These are phyloP conservation scores for Diaporthe nobilis DNA, from an alignment of 2,329 filamentous ascomycete genomes.

Conservation along the genomic window DNA sequence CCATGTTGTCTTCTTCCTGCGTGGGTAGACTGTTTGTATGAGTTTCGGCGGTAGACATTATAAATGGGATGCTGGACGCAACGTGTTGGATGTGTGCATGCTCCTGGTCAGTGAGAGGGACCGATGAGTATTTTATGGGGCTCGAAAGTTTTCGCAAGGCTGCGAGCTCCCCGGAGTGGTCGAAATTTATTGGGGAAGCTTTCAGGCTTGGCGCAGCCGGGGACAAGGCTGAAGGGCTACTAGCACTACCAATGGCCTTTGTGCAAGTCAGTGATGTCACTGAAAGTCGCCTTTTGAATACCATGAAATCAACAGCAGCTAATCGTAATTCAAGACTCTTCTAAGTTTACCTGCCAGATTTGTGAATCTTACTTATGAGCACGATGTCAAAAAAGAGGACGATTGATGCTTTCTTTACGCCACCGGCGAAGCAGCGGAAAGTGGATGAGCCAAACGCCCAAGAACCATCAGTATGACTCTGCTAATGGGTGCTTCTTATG, in stretches of 20 bases:
- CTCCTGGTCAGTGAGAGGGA: background rate
- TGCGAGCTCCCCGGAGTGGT: conserved; percentile 14
- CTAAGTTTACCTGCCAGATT: background rate
- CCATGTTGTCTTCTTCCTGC: conserved; percentile 56
- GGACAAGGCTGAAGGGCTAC: conserved; percentile 40
- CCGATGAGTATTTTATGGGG: conserved; percentile 16
- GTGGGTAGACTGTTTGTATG: background rate
- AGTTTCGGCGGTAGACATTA: conserved; percentile 23
- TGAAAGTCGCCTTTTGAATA: background rate
- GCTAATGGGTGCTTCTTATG: background rate
- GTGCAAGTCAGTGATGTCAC: conserved; percentile 41
- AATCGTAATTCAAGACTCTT: background rate
- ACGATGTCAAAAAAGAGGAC: conserved; percentile 69
- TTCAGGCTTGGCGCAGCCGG: conserved; percentile 35
- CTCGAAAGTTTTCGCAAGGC: conserved; percentile 41
- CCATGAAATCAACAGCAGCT: background rate
- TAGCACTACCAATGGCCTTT: background rate
- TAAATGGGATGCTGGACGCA: background rate
- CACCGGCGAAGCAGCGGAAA: conserved; percentile 57
- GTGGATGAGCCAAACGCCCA: conserved; percentile 35
- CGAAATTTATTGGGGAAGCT: conserved; percentile 9
- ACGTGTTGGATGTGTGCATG: conserved; percentile 18
- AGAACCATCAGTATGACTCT: conserved; percentile 30
- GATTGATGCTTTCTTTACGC: conserved; percentile 78
- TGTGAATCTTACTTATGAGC: background rate